These are phyloP conservation scores for Brasilioporus rufonigricans DNA, from an alignment of 768 basidiomycete genomes.

Conservation along the genomic window DNA sequence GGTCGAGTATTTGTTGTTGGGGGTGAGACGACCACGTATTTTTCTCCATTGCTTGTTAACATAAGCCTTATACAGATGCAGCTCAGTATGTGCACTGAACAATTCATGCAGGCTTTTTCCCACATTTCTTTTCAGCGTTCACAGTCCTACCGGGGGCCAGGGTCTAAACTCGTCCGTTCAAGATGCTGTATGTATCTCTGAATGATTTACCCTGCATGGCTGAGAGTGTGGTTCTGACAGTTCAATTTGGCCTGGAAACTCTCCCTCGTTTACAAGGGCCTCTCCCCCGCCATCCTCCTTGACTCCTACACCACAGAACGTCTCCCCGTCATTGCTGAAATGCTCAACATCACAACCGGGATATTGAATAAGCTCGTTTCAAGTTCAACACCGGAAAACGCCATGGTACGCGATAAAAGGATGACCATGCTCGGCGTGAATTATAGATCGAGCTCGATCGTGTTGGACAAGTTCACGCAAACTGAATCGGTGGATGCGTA, in stretches of 20 bases:
- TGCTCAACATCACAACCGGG: slow-evolving; percentile 39
- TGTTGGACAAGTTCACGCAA: not conserved
- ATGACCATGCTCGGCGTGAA: slow-evolving; percentile 35
- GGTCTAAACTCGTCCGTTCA: slow-evolving; percentile 40
- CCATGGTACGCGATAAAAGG: slow-evolving; percentile 1
- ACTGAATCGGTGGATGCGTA: slow-evolving; percentile 9
- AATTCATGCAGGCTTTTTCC: not conserved
- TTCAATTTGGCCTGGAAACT: slow-evolving; percentile 47
- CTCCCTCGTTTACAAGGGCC: slow-evolving; percentile 38
- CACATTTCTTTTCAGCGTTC: slow-evolving; percentile 12
- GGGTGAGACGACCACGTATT: slow-evolving; percentile 24
- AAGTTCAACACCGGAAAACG: not conserved
- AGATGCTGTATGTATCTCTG: slow-evolving; percentile 34
- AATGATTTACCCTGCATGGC: not conserved
- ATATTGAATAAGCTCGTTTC: slow-evolving; percentile 10
- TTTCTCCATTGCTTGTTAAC: not conserved
- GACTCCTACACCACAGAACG: slow-evolving; percentile 43
- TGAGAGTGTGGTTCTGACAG: slow-evolving; percentile 15
- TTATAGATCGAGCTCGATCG: slow-evolving; percentile 29
- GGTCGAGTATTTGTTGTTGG: slow-evolving; percentile 48
- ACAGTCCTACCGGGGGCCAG: slow-evolving; percentile 27
- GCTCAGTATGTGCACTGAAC: slow-evolving; percentile 33
- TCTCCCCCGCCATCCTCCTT: slow-evolving; percentile 36
- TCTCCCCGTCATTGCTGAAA: slow-evolving; percentile 43
- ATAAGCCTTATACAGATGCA: slow-evolving; percentile 35